Conservation (phyloP, 1,139 yeast species). For the Sporopachydermia cereana region DNA sequence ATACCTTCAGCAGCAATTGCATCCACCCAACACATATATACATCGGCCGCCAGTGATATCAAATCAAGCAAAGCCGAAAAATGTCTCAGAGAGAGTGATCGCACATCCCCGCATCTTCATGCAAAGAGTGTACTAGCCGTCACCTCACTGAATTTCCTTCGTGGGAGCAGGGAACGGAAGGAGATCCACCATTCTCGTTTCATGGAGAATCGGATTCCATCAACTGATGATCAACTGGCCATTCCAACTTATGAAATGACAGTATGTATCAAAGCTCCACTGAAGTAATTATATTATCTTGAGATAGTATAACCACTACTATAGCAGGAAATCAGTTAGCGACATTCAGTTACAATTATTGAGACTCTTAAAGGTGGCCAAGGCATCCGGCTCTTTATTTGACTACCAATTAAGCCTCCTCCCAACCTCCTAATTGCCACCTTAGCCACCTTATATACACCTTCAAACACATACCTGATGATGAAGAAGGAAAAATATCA, state of each 20-base stretch:
- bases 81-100: conserved; percentile 6
- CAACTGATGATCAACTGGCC: conserved; percentile 5
- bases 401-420: too few species aligned
- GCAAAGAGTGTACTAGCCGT: conserved; percentile 1
- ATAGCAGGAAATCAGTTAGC: conserved; percentile 2
- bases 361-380: too few species aligned
- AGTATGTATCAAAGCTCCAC: conserved; percentile 5
- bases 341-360: too few species aligned
- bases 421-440: too few species aligned
- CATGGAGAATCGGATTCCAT: conserved; percentile 6
- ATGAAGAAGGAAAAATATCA: conserved; percentile 1
- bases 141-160: conserved; percentile 6
- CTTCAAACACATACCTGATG: conserved; percentile 6
- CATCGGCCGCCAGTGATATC: too few species aligned
- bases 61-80: too few species aligned
- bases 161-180: conserved; percentile 6
- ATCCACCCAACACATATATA: too few species aligned
- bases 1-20: too few species aligned
- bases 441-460: not conserved
- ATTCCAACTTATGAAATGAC: conserved; percentile 6
- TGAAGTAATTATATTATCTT: conserved; percentile 5
- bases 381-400: too few species aligned
- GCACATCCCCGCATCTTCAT: not conserved
- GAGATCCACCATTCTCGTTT: conserved; percentile 6
- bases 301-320: conserved; percentile 6